These are phyloP conservation scores for Coriaria nepalensis DNA, from an alignment of 306 rosid species.

Conservation along the genomic window DNA sequence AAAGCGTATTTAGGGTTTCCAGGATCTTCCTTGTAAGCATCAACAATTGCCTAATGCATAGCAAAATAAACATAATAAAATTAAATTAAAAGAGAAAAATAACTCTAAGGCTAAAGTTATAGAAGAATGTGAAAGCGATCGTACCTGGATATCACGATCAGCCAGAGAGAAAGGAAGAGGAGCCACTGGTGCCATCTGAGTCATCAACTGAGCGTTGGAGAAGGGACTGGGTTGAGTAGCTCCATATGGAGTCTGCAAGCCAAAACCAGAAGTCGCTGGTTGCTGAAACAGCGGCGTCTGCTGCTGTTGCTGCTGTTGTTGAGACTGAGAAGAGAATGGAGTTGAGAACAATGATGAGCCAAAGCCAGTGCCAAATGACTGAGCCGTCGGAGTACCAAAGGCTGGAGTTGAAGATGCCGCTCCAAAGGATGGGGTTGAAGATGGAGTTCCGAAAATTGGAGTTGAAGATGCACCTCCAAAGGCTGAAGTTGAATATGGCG, in stretches of 20 bases:
- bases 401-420: conserved; percentile 40
- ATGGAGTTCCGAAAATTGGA: conserved; percentile 45
- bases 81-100: background rate
- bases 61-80: background rate
- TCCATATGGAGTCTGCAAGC: conserved; percentile 38
- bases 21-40: conserved; percentile 76
- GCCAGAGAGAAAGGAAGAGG: conserved; percentile 82
- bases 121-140: background rate
- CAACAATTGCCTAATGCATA: conserved; percentile 56
- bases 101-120: background rate
- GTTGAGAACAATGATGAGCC: conserved; percentile 46
- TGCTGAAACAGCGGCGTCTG: conserved; percentile 35
- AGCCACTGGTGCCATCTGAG: conserved; percentile 93
- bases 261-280: conserved; percentile 33
- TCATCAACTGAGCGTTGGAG: conserved; percentile 49
- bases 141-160: conserved; percentile 83
- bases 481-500: conserved; percentile 25
- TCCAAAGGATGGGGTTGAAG: conserved; percentile 37
- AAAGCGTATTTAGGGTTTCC: conserved; percentile 85
- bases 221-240: conserved; percentile 34
- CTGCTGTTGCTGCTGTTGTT: conserved; percentile 27
- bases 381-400: conserved; percentile 44
- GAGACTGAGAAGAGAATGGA: conserved; percentile 44
- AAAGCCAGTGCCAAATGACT: conserved; percentile 38
- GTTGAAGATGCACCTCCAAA: conserved; percentile 42